phyloP scores from a whole-genome alignment of 495 filamentous ascomycete genomes.

The Amniculicola lignicola region DNA sequence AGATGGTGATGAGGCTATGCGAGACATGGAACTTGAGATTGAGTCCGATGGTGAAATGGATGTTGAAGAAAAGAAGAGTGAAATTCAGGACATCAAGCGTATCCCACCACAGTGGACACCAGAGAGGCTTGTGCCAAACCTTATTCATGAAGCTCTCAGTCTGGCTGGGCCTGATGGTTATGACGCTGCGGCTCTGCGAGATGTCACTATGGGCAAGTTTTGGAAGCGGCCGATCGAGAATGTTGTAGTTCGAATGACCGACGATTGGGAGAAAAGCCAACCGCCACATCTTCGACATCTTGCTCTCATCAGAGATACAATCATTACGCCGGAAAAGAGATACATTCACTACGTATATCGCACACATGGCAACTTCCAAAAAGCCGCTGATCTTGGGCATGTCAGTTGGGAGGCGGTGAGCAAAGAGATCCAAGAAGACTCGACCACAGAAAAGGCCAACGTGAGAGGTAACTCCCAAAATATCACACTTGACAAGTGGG shows the following conservation, averaged over 20 bases:
- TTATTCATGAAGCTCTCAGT: constrained; percentile 54
- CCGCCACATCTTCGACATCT: constrained; percentile 61
- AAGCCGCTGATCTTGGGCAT: constrained; percentile 55
- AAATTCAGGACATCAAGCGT: constrained; percentile 26
- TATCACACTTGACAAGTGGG: constrained; percentile 12
- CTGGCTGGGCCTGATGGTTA: constrained; percentile 51
- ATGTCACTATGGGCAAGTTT: constrained; percentile 50
- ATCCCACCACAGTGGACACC: constrained; percentile 55
- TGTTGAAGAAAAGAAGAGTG: constrained; percentile 9
- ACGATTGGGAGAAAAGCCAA: constrained; percentile 60
- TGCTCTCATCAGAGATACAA: constrained; percentile 61
- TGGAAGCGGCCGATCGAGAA: constrained; percentile 60
- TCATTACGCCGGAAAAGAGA: constrained; percentile 46
- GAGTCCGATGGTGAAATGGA: constrained; percentile 17
- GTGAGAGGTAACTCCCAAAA: background rate
- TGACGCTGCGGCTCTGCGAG: constrained; percentile 53
- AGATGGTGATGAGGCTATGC: constrained; percentile 33
- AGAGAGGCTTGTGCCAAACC: constrained; percentile 51
- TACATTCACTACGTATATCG: constrained; percentile 56
- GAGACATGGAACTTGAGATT: constrained; percentile 30
- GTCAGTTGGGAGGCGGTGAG: constrained; percentile 59
- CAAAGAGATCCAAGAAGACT: constrained; percentile 31
- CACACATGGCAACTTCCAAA: constrained; percentile 53
- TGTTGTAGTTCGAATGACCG: constrained; percentile 53
- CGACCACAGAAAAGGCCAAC: background rate